Evolutionary conservation across 257 asterid genomes (phyloP).

Genomic region (Schizonepeta tenuifolia): DNA sequence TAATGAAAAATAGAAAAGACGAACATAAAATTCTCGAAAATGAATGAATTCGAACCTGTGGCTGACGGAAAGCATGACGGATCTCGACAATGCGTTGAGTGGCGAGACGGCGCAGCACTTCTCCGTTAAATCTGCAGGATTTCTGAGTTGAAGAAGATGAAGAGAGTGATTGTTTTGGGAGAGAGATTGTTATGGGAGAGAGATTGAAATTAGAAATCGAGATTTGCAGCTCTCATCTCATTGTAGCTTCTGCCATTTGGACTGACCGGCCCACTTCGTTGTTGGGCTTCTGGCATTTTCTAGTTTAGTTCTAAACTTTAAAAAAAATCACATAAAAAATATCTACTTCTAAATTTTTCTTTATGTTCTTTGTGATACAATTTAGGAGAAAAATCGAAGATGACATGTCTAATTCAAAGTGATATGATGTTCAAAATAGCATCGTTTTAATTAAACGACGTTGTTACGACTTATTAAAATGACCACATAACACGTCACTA

Average conservation of each 20-base stretch:
- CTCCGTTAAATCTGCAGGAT: slow-evolving; percentile 37
- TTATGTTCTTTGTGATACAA: too few species aligned
- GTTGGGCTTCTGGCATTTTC: slow-evolving; percentile 33
- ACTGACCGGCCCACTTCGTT: slow-evolving; percentile 38
- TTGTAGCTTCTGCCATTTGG: slow-evolving; percentile 30
- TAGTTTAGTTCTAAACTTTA: too few species aligned
- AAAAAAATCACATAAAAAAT: too few species aligned
- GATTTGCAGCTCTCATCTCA: slow-evolving; percentile 17
- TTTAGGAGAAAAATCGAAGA: too few species aligned
- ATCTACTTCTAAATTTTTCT: too few species aligned
- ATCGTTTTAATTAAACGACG: too few species aligned
- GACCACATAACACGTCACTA: too few species aligned
- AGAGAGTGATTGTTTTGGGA: slow-evolving; percentile 27
- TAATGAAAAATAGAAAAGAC: slow-evolving; percentile 22
- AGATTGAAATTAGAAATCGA: slow-evolving; percentile 32
- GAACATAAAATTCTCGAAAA: background rate
- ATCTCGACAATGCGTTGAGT: slow-evolving; percentile 71
- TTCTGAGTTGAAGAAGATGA: slow-evolving; percentile 29
- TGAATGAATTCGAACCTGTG: slow-evolving; percentile 81
- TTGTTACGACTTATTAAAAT: too few species aligned
- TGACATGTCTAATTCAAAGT: too few species aligned
- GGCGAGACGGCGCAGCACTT: slow-evolving; percentile 81
- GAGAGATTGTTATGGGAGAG: too few species aligned
- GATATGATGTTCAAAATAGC: too few species aligned
- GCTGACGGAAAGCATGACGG: slow-evolving; percentile 69